Percentiles rank a stretch among this genome's conserved stretches.
Evolutionary conservation across 164 flowering plant genomes (phyloP).

Genomic region (Tetrastigma voinierianum): DNA sequence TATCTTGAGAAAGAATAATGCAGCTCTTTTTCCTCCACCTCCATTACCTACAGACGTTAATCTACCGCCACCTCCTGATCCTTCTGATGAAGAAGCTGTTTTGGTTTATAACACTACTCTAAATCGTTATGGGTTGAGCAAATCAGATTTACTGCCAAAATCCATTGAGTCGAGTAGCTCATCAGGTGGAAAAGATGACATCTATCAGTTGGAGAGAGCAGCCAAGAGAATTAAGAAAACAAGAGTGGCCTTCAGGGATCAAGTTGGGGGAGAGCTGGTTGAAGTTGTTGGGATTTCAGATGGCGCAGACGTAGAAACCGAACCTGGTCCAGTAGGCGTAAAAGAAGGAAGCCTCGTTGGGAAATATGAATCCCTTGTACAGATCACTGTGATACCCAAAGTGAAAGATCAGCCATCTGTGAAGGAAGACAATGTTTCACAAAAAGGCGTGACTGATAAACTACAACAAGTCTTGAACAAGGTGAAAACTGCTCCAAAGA

Average conservation of each 20-base stretch:
- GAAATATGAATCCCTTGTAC: constrained; percentile 92
- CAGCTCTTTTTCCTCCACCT: constrained; percentile 83
- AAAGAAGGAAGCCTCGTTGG: constrained; percentile 99
- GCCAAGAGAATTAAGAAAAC: constrained; percentile 58
- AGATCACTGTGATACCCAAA: constrained; percentile 82
- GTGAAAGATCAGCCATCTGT: constrained; percentile 53
- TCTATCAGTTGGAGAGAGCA: constrained; percentile 37
- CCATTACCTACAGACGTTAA: constrained; percentile 57
- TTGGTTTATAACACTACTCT: constrained; percentile 79
- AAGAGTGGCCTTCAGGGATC: constrained; percentile 85
- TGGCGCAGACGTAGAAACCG: constrained; percentile 93
- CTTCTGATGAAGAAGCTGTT: constrained; percentile 92
- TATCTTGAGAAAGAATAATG: constrained; percentile 72
- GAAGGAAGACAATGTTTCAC: constrained; percentile 40
- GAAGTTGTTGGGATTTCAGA: constrained; percentile 94
- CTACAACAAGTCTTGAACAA: constrained; percentile 74
- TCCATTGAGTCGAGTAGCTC: constrained; percentile 19
- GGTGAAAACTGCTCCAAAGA: constrained; percentile 66
- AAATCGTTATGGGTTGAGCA: constrained; percentile 69
- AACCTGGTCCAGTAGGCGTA: constrained; percentile 93
- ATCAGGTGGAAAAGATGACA: constrained; percentile 25
- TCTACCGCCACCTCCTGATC: constrained; percentile 87
- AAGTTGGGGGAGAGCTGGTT: constrained; percentile 83
- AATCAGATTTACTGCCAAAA: constrained; percentile 26
- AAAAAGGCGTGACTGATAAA: constrained; percentile 77